Base-by-base conservation (phyloP, 2,329 filamentous ascomycete species). In the Cladorrhinum sp. region DNA sequence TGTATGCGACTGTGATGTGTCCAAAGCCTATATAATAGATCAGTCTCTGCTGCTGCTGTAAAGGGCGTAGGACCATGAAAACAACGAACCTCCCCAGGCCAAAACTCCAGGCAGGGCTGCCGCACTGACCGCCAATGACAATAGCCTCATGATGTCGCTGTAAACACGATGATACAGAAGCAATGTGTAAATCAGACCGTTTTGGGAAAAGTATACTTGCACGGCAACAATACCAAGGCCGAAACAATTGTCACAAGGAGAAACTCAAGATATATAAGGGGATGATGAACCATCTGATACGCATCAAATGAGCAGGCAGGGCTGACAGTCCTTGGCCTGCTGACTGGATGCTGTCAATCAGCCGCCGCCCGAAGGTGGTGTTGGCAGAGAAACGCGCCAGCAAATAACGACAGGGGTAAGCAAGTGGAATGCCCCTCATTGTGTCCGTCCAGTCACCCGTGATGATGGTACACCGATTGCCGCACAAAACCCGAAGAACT, bases 1-100 rank as follows among this genome's bases (percentile, higher is more conserved):
- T 70, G 68, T 86, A 87, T 48, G 85, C 86, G 7, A 87, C 82
- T 3, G 86, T 85, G 68, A 87, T 84, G 71, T 89, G 86, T 1
- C 86, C 86, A 58, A 89, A 78, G 63, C 82, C 83, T 85, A 61
- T n/a, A 49, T 57, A 29, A 58, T 66, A 51, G 61, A 56, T 58
- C 36, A 55, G 23, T 36, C 51, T 38, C n/a, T 57, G 45, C 54
- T 10, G 36, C 56, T 32, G 7, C 29, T 45, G 7, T 2, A 55
- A n/a, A 24, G 16, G 5, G 16, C 45, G 7, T n/a, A 13, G 22
- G 29, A 27, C 27, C 23, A 48, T 5, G 29, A 22, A 23, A 45
- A 24, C 23, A 29, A 71, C 76, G 53, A 72, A 78, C 77, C 73
- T 62, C 77, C 77, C 77, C 77, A 79, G 56, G 76, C 77, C 49